Base-by-base conservation (phyloP, 768 basidiomycete genomes). In the Rhodotorula diobovata region DNA sequence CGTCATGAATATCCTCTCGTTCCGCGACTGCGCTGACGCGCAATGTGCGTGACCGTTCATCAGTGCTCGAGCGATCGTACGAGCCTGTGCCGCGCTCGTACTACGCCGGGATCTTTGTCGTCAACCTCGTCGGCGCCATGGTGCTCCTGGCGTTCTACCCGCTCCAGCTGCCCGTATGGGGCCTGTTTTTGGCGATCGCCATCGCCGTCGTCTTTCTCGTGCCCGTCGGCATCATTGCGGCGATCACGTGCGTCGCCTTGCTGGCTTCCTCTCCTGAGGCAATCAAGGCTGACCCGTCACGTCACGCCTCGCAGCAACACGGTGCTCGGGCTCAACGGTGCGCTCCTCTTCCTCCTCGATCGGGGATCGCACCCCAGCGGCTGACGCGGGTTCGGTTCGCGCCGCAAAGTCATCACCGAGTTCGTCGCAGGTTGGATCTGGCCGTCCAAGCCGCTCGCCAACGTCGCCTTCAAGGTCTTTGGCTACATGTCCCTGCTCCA, bases 151-250 rank as follows among this genome's bases (percentile, higher is more conserved):
- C 35, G 8, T 63, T 71, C 57, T 77, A 73, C 58, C 77, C 77
- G 9, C 68, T 79, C 4, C 78, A 80, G 57, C 69, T 79, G 16
- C 79, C 79, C 0, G 56, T 79, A 0, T 79, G 79, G 79, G 78
- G 75, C 1, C 67, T 80, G 11, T 39, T 77, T 14, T 72, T 80
- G 43, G 63, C 76, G 1, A 53, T 79, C 37, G 2, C 70, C 8
- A 73, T 80, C 32, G 78, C 79, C 0, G 34, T 79, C 20, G 59
- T 70, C 9, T 79, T 77, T 54, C 63, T 79, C 4, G 62, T 71
- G 0, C 70, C 73, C 4, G 46, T 73, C 50, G 76, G 74, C 67
- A 65, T 73, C 43, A 74, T 76, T 12, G 60, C 74, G 34, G 71
- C 67, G 11, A 67, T 72, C 50, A 75, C 63, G 11, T 53, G n/a